A percentile compares a stretch with the other conserved stretches of the same genome.
phyloP scores from a whole-genome alignment of 768 basidiomycete genomes.

The Suillus occidentalis region DNA sequence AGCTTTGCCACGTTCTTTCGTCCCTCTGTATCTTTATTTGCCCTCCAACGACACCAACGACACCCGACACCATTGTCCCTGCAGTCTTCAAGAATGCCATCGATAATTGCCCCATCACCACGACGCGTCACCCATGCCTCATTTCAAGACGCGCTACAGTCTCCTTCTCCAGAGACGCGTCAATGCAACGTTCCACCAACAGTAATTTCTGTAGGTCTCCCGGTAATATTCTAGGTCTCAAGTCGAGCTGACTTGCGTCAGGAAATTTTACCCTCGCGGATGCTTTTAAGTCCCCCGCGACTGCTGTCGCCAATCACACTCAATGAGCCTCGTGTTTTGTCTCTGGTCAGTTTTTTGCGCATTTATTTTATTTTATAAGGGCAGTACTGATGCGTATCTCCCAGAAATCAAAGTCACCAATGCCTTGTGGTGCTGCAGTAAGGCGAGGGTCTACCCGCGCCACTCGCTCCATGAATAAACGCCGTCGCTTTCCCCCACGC shows the following conservation, averaged over 20 bases:
- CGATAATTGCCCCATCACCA: conserved; percentile 44
- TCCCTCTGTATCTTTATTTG: conserved; percentile 33
- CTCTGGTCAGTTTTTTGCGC: conserved; percentile 18
- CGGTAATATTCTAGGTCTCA: background rate
- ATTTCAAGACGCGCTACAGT: conserved; percentile 8
- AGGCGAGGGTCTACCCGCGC: conserved; percentile 36
- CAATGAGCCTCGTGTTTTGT: conserved; percentile 25
- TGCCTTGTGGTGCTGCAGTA: conserved; percentile 37
- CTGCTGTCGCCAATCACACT: conserved; percentile 41
- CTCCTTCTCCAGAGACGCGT: conserved; percentile 3
- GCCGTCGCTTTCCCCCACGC: conserved; percentile 42
- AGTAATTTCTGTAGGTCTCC: conserved; percentile 9
- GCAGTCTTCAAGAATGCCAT: conserved; percentile 32
- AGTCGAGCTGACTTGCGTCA: conserved; percentile 15
- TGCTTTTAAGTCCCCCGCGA: conserved; percentile 30
- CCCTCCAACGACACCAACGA: conserved; percentile 14
- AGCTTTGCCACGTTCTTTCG: conserved; percentile 30
- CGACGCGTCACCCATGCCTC: conserved; percentile 28
- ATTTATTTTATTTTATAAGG: background rate
- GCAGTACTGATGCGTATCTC: conserved; percentile 8
- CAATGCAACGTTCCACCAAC: background rate
- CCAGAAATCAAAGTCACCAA: conserved; percentile 39
- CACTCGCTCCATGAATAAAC: conserved; percentile 38
- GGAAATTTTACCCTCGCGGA: conserved; percentile 24
- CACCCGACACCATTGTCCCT: conserved; percentile 12